phyloP scores from a whole-genome alignment of 2,329 filamentous ascomycete species.

The Calonectria naviculata region DNA sequence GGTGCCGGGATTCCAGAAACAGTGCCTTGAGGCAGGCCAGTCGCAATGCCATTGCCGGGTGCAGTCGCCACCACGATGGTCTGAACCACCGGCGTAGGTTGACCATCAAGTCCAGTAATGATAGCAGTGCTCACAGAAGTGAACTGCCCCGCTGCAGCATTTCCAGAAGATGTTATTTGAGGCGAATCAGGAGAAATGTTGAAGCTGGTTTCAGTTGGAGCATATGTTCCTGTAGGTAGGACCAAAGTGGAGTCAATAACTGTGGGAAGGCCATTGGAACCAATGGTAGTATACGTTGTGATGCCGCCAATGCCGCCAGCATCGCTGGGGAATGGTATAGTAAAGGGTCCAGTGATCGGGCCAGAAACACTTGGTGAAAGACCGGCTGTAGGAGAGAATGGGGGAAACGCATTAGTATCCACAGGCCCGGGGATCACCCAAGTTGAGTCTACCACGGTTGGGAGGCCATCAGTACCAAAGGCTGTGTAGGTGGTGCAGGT shows the following conservation, averaged over 20 bases:
- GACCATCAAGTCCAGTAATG: slow-evolving; percentile 46
- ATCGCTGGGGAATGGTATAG: slow-evolving; percentile 12
- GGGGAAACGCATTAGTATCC: slow-evolving; percentile 28
- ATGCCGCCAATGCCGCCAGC: slow-evolving; percentile 16
- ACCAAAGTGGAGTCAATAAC: slow-evolving; percentile 45
- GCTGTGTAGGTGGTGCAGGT: slow-evolving; percentile 40
- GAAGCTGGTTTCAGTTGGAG: slow-evolving; percentile 32
- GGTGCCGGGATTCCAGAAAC: slow-evolving; percentile 27
- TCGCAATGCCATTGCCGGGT: slow-evolving; percentile 31
- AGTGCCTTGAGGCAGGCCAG: slow-evolving; percentile 26
- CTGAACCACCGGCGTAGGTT: slow-evolving; percentile 45
- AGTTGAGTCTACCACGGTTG: slow-evolving; percentile 46
- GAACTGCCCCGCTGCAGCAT: slow-evolving; percentile 25
- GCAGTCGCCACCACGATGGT: slow-evolving; percentile 45
- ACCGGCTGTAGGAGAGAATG: slow-evolving; percentile 33
- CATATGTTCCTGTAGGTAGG: slow-evolving; percentile 33
- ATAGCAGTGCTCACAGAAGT: slow-evolving; percentile 46
- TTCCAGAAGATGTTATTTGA: slow-evolving; percentile 21
- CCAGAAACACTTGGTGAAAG: slow-evolving; percentile 38
- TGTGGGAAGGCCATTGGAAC: slow-evolving; percentile 43
- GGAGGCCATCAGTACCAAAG: slow-evolving; percentile 36
- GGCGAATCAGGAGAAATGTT: slow-evolving; percentile 29
- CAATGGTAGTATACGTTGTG: slow-evolving; percentile 43
- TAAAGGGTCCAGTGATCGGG: slow-evolving; percentile 28
- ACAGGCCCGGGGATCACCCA: slow-evolving; percentile 41